These are phyloP conservation scores for Camellia granthamiana DNA, from an alignment of 148 eudicot genomes.

Conservation along the genomic window DNA sequence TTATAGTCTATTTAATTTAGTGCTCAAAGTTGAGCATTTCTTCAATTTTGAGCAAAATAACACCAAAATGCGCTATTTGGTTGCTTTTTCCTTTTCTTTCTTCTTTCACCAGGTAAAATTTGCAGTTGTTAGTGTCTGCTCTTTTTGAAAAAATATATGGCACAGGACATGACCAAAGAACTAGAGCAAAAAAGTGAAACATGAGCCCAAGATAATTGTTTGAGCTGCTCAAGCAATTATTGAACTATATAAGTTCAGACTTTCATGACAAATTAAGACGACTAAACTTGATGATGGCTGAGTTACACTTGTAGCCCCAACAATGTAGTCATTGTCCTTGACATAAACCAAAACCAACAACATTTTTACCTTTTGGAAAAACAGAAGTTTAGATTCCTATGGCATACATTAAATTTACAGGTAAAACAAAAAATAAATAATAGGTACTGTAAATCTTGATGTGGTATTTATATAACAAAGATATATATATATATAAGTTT, in stretches of 20 bases:
- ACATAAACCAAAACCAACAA: background rate
- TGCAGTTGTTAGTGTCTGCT: background rate
- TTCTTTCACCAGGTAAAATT: background rate
- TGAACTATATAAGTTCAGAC: background rate
- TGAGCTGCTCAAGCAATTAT: constrained; percentile 7
- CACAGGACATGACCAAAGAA: background rate
- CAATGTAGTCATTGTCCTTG: background rate
- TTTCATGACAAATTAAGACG: background rate
- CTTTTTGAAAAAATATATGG: background rate
- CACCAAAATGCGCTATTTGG: background rate
- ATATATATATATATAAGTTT: no score
- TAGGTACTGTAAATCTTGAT: no score
- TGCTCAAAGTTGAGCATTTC: constrained; percentile 13
- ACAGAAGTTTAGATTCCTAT: no score
- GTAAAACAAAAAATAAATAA: no score
- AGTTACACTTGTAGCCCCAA: no score
- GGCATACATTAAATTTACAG: no score
- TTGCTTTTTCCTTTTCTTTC: background rate
- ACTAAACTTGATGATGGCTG: background rate
- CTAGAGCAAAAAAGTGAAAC: background rate
- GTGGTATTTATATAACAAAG: no score
- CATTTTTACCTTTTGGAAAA: background rate
- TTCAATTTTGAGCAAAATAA: constrained; percentile 1
- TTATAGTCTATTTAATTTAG: background rate
- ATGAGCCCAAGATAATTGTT: background rate